Base-by-base conservation (phyloP, 2,329 filamentous ascomycete genomes). In the Lecanicillium sp. region DNA sequence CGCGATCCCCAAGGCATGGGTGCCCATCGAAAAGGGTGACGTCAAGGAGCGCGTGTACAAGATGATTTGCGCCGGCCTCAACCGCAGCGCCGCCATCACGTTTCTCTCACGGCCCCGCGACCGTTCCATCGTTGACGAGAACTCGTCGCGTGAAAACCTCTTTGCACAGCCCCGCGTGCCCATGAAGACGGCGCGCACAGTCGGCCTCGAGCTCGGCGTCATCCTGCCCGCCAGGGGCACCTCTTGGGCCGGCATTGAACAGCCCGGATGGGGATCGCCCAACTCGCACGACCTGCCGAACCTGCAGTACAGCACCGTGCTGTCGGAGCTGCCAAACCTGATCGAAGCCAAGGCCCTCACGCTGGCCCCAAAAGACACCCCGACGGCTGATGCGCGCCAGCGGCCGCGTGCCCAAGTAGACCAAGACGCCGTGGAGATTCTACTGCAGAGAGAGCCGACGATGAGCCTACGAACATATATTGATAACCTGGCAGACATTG, bases 291-390 rank as follows among this genome's bases (percentile, higher is more conserved):
- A 93, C 60, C 69, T 93, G 15, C 83, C 88, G 4, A 81, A 88
- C 59, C 68, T 97, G n/a, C 83, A 94, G 54, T 97, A 95, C 65
- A 77, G 75, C 56, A 81, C 82, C 2, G 88, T 98, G 20, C 74
- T 96, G 15, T 75, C 78, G 30, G 91, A 97, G 65, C 74, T 98
- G 20, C 88, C 90, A 1, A 85, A 94, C 60, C 75, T 97, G 23
- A 87, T 97, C 53, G 91, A 97, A 69, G 91, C 88, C 9, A 91
- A 91, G 64, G 91, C 90, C 1, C 81, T 96, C n/a, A 90, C 87
- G 0, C 77, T 95, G 30, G 88, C 86, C 0, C 88, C 84, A 24
- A 71, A 73, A 1, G 72, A 68, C 54, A 24, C 23, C 2, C 69
- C 63, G 29, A 64, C 59, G 27, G 70, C 68, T 15, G 58, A 58